phyloP scores from a whole-genome alignment of 2,329 filamentous ascomycete species.

The Dactylonectria estremocensis region DNA sequence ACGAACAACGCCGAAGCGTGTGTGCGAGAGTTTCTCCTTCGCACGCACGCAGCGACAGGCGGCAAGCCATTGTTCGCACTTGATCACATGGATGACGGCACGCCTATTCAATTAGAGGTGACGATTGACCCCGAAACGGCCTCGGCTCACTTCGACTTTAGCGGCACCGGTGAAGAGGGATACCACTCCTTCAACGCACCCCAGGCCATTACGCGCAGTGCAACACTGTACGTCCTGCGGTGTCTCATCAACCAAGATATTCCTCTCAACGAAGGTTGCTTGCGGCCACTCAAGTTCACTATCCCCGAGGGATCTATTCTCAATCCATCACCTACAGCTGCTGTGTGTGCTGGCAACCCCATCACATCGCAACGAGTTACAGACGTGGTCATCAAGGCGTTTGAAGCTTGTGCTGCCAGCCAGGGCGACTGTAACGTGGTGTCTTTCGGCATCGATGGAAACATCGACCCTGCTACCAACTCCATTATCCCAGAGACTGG shows the following conservation, averaged over 20 bases:
- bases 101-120: conserved; percentile 81
- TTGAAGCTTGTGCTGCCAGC: conserved; percentile 81
- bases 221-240: conserved; percentile 88
- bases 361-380: conserved; percentile 58
- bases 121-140: conserved; percentile 79
- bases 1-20: conserved; percentile 57
- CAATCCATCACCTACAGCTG: conserved; percentile 70
- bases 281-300: conserved; percentile 81
- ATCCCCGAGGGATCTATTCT: conserved; percentile 83
- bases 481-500: conserved; percentile 63
- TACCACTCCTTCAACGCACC: conserved; percentile 54
- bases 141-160: conserved; percentile 76
- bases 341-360: conserved; percentile 88
- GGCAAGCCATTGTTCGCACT: conserved; percentile 25
- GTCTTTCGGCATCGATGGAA: conserved; percentile 85
- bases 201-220: conserved; percentile 56
- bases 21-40: conserved; percentile 34
- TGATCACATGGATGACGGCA: conserved; percentile 88
- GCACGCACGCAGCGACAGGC: conserved; percentile 32
- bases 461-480: conserved; percentile 48
- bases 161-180: conserved; percentile 51
- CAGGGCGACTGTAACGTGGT: conserved; percentile 88
- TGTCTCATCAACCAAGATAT: conserved; percentile 87
- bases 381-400: conserved; percentile 72
- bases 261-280: conserved; percentile 88